Evolutionary conservation across 2,329 filamentous ascomycete species (phyloP).

Genomic region (Aureobasidium sp.): DNA sequence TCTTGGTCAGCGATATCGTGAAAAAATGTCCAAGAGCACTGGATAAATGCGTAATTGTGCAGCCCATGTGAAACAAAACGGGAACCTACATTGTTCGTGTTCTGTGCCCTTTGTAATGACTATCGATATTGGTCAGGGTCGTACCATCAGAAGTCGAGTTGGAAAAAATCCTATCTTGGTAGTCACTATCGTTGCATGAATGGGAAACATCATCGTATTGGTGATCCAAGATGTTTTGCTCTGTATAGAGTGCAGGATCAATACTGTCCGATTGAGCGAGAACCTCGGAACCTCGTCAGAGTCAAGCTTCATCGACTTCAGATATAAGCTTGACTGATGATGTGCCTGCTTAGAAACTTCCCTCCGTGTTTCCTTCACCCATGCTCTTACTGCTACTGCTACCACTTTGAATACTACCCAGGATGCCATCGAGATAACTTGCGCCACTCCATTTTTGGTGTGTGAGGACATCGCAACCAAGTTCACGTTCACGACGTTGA

Average conservation of each 20-base stretch:
- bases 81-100: background rate
- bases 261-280: too few relatives aligned
- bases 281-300: too few relatives aligned
- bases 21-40: too few relatives aligned
- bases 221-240: background rate
- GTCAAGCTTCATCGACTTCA: background rate
- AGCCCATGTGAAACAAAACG: background rate
- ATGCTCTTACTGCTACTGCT: conserved; percentile 85
- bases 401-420: conserved; percentile 84
- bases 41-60: rapidly evolving
- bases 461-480: conserved; percentile 84
- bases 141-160: background rate
- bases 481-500: conserved; percentile 80
- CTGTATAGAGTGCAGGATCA: background rate
- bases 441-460: conserved; percentile 83
- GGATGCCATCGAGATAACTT: conserved; percentile 74
- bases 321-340: too few relatives aligned
- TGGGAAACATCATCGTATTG: background rate
- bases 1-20: background rate
- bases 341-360: too few relatives aligned
- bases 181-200: background rate
- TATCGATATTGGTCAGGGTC: background rate
- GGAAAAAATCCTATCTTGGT: too few relatives aligned
- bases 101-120: too few relatives aligned
- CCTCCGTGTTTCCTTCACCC: conserved; percentile 90